Evolutionary conservation across 768 basidiomycete species (phyloP).

Genomic region (Hydnomerulius pinastri): DNA sequence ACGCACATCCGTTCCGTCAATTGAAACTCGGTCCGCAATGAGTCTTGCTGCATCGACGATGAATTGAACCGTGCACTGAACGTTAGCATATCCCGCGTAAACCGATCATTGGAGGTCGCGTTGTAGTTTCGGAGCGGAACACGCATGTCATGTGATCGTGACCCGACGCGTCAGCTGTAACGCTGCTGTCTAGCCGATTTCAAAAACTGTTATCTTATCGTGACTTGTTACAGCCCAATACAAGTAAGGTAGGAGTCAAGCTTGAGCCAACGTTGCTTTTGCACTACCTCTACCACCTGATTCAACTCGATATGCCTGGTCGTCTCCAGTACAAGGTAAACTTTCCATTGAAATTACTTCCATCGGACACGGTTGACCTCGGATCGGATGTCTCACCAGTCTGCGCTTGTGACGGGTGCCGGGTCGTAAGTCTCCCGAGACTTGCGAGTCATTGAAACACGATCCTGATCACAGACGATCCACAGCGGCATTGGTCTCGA

Average conservation of each 20-base stretch:
- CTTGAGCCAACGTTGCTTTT: too few relatives aligned
- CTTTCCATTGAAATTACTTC: not conserved
- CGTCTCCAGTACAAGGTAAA: slow-evolving; percentile 68
- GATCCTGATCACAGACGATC: slow-evolving; percentile 20
- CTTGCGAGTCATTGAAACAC: slow-evolving; percentile 7
- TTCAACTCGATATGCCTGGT: slow-evolving; percentile 49
- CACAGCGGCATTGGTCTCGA: slow-evolving; percentile 94
- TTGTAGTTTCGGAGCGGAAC: not conserved
- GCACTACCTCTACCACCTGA: slow-evolving; percentile 5
- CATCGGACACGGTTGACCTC: slow-evolving; percentile 10
- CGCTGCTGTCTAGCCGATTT: not conserved
- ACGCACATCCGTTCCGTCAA: too few relatives aligned
- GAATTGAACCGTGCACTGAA: too few relatives aligned
- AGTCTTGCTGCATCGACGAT: too few relatives aligned
- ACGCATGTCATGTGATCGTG: slow-evolving; percentile 2
- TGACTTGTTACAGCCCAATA: too few relatives aligned
- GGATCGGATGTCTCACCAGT: slow-evolving; percentile 37
- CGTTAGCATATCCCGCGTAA: too few relatives aligned
- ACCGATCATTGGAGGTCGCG: too few relatives aligned
- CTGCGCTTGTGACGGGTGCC: slow-evolving; percentile 84
- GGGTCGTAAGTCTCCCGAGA: slow-evolving; percentile 66
- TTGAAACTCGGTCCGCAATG: too few relatives aligned
- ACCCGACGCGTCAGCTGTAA: not conserved
- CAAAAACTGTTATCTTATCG: too few relatives aligned
- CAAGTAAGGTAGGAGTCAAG: too few relatives aligned